Base-by-base conservation (phyloP, 2,329 filamentous ascomycete genomes). In the Aspergillus persii region DNA sequence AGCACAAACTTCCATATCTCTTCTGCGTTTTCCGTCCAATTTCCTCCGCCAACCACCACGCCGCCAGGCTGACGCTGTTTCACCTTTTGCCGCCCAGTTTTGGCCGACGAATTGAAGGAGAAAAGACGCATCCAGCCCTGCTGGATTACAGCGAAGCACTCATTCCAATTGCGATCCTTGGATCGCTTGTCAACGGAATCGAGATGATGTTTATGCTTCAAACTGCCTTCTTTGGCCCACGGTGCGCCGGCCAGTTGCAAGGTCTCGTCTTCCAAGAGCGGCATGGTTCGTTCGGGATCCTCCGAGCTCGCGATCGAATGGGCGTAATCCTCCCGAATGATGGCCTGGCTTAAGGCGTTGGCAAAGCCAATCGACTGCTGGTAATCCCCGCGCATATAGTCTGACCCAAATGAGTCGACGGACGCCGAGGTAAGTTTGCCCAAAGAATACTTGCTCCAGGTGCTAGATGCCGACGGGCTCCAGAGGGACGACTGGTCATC, bases 291-390 rank as follows among this genome's bases (percentile, higher is more conserved):
- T 36, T 86, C 77, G 49, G 86, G 84, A 31, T 88, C 86, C 66
- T 89, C 88, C 63, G 80, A 66, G 80, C 80, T 69, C 76, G 64
- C 78, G 66, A 80, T 77, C 1, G 80, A 78, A 47, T 81, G 81
- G 9, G 83, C 83, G 15, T 85, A 76, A 66, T 84, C 83, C 50
- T 97, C 94, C 4, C 95, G 90, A 65, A 96, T 96, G 64, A 98
- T 99, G 39, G 94, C 94, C 73, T 98, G 94, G 68, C 92, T 96
- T 9, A 99, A 83, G 3, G 95, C 95, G 73, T 96, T 98, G 56
- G 95, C 95, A 71, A 99, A 99, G 0, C 95, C 95, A 71, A 99
- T 96, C 0, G 92, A 96, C 76, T 96, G 93, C 76, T 97, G 92
- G 74, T 94, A 97, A 68, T 96, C 92, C 47, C 86, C 87, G 50